Percentiles rank a stretch among this genome's conserved stretches.
Evolutionary conservation across 2,329 filamentous ascomycete species (phyloP).

Genomic region (Knoxdaviesia proteae): DNA sequence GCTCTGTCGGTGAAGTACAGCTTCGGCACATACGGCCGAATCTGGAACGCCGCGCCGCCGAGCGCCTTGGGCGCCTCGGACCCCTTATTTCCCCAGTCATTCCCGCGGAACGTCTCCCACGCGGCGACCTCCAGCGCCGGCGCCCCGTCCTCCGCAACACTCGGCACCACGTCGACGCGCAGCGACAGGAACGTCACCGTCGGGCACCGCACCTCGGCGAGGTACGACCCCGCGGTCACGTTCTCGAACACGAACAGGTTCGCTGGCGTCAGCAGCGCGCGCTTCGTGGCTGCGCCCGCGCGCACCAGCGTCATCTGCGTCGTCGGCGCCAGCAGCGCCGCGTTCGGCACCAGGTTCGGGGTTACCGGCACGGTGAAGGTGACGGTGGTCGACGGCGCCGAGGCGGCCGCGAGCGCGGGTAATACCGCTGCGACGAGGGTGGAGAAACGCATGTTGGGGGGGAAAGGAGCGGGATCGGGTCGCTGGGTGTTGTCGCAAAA

Average conservation of each 20-base stretch:
- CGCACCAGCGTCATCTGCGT: constrained; percentile 41
- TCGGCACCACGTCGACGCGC: constrained; percentile 47
- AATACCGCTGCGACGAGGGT: constrained; percentile 9
- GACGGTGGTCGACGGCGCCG: constrained; percentile 14
- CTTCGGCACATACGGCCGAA: constrained; percentile 41
- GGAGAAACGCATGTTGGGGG: constrained; percentile 15
- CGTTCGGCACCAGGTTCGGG: constrained; percentile 20
- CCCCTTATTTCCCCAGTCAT: constrained; percentile 77
- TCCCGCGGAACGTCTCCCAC: constrained; percentile 75
- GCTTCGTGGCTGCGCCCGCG: constrained; percentile 10
- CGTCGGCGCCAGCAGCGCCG: constrained; percentile 35
- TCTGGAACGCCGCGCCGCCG: constrained; percentile 29
- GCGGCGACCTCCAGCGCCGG: constrained; percentile 52
- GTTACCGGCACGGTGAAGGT: constrained; percentile 25
- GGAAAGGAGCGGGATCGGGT: constrained; percentile 1
- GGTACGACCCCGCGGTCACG: constrained; percentile 52
- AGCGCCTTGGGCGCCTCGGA: constrained; percentile 25
- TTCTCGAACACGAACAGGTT: constrained; percentile 62
- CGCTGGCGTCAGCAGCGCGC: constrained; percentile 41
- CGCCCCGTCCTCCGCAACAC: constrained; percentile 39
- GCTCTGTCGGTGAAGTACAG: constrained; percentile 57
- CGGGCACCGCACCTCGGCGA: constrained; percentile 59
- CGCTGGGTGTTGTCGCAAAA: too few species aligned
- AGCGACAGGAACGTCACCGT: constrained; percentile 61
- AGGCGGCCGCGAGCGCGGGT: constrained; percentile 15